These are phyloP conservation scores for Pelargonium myrrhifolium DNA, from an alignment of 441 rosid genomes.

Conservation along the genomic window DNA sequence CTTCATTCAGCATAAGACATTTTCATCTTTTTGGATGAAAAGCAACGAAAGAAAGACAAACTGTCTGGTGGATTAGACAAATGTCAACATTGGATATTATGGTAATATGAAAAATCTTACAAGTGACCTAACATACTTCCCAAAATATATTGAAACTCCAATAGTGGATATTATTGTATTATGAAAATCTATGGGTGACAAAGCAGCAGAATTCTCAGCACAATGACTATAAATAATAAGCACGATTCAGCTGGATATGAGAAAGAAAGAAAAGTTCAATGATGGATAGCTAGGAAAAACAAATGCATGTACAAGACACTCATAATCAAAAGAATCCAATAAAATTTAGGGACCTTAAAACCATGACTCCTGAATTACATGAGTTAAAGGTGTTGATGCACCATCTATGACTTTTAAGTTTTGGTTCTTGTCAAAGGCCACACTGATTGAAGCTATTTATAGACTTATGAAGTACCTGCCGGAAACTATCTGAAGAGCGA, in stretches of 20 bases:
- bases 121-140: neutral
- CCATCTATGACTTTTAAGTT: neutral
- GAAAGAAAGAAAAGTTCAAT: neutral
- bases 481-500: slow-evolving; percentile 66
- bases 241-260: neutral
- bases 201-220: neutral
- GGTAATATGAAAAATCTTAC: neutral
- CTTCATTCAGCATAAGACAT: neutral
- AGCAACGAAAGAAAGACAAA: neutral
- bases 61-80: neutral
- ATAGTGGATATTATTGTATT: neutral
- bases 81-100: neutral
- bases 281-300: neutral
- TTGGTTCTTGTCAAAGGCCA: neutral
- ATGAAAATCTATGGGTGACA: neutral
- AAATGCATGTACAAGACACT: too few relatives aligned
- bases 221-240: neutral
- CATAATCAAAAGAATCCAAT: too few relatives aligned
- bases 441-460: neutral
- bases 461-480: slow-evolving; percentile 46
- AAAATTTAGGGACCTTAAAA: too few relatives aligned
- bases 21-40: neutral
- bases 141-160: neutral
- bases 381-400: neutral
- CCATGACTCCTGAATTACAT: neutral